Conservation (phyloP, 129 eudicot genomes). For the Logfia minima region DNA sequence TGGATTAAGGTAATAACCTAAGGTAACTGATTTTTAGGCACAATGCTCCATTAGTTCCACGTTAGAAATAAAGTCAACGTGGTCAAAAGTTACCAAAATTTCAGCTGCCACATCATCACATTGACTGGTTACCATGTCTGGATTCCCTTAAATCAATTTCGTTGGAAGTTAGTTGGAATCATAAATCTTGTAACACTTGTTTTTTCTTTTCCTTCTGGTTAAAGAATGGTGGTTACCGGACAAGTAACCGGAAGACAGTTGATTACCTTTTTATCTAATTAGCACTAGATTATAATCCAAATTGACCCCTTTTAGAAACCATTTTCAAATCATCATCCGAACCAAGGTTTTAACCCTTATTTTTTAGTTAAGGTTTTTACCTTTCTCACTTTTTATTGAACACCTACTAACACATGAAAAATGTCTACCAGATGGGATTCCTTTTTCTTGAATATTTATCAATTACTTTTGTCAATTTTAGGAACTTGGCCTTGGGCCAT, state of each 20-base stretch:
- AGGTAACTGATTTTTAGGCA: too few species aligned
- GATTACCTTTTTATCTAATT: background rate
- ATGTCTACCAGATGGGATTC: background rate
- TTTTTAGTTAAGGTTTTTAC: background rate
- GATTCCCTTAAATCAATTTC: too few species aligned
- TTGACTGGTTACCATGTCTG: too few species aligned
- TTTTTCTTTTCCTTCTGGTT: too few species aligned
- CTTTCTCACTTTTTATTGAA: conserved; percentile 16
- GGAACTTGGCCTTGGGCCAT: conserved; percentile 95
- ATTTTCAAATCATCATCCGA: too few species aligned
- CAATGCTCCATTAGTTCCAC: too few species aligned
- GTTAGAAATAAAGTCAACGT: too few species aligned
- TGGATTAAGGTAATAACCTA: too few species aligned
- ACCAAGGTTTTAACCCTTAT: background rate
- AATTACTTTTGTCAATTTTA: conserved; percentile 30
- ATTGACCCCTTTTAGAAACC: background rate
- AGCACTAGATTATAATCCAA: background rate
- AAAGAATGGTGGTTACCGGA: background rate
- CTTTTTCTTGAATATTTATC: conserved; percentile 2
- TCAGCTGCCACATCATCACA: too few species aligned
- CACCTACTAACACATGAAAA: background rate
- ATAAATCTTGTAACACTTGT: too few species aligned
- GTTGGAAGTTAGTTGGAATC: too few species aligned
- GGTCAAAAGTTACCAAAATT: too few species aligned
- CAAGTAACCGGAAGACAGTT: background rate